Base-by-base conservation (phyloP, 2,329 filamentous ascomycete genomes). In the Exophiala bonariae region DNA sequence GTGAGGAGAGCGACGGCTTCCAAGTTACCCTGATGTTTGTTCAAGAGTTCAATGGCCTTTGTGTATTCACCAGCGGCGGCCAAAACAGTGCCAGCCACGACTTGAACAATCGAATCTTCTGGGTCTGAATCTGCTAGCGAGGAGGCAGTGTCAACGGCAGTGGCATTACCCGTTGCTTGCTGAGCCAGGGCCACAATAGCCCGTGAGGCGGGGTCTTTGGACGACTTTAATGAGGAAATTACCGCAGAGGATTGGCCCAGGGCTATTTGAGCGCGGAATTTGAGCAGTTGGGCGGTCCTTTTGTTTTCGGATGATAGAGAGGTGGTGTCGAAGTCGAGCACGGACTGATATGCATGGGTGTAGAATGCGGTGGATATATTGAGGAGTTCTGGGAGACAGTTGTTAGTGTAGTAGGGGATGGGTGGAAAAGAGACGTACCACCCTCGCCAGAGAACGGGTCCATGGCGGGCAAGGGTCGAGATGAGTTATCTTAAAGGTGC, bases 1-100 rank as follows among this genome's bases (percentile, higher is more conserved):
- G 91, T 84, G 56, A 93, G 91, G 52, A 97, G 74, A 35, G 91
- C 86, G 42, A 96, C 89, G 44, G 85, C 82, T 65, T 86, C 82
- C 47, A 85, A 69, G 64, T 82, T 95, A 47, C 89, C 89, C 64
- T 95, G 86, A 66, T 97, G 92, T 68, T 88, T 84, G 36, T 80
- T 80, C 60, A 97, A 72, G 52, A 97, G 71, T 36, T 82, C 79
- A 49, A 97, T 70, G 11, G 93, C 93, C 66, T 92, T 87, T 54
- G 96, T 90, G n/a, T 82, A 81, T 73, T 87, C 86, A 20, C 86
- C 91, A 17, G 82, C 83, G 16, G 82, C 82, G 63, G 92, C 87
- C 52, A 97, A 73, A 38, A 97, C 81, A 0, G 83, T 92, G n/a
- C 86, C 91, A 20, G 80, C 85, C 6, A 92, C 70, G 31, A 96